Evolutionary conservation across 768 basidiomycete genomes (phyloP), one percentile per base, ranked within the genome.

Genomic region (Aureoboletus auriporus): DNA sequence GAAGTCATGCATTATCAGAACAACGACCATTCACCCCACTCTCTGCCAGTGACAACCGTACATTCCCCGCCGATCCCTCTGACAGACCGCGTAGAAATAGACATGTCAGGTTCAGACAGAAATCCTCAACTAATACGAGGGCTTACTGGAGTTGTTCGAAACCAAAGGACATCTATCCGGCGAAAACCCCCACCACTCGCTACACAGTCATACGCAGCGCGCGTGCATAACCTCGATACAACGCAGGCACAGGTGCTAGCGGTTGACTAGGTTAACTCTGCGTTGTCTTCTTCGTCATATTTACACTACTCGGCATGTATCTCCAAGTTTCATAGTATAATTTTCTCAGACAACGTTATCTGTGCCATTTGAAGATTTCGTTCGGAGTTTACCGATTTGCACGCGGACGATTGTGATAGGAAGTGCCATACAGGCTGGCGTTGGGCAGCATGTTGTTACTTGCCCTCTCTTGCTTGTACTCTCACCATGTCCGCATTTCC

Each of bases 401-500:
- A 23, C 20, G 20, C 20, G 20, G 20, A 23, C 20, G 20, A 23
- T 28, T 8, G 31, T 38, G 51, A 39, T 34, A 37, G 20, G 20
- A 23, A 23, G 39, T 20, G 42, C 39, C 8, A 8, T 38, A 42
- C 28, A 14, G 26, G 23, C 34, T 20, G 23, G 56, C 41, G 33
- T 44, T 31, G 43, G 40, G 27, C 42, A 52, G 52, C 60, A 52
- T 54, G 53, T 26, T 41, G 39, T 46, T 17, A 13, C 47, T 29
- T 33, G 39, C 43, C 11, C 39, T n/a, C 42, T 52, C 50, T 54
- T 29, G 30, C 40, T 44, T 39, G 35, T 43, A 53, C 53, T 29
- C 28, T 65, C 56, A 70, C 50, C 65, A 88, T 89, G 87, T 79
- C 88, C 43, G 70, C 76, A 28, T 85, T 91, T 59, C 89, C 89